Evolutionary conservation across 371 early-diverging fungal genomes (phyloP).

Genomic region (Quaeritorhiza haematococci): DNA sequence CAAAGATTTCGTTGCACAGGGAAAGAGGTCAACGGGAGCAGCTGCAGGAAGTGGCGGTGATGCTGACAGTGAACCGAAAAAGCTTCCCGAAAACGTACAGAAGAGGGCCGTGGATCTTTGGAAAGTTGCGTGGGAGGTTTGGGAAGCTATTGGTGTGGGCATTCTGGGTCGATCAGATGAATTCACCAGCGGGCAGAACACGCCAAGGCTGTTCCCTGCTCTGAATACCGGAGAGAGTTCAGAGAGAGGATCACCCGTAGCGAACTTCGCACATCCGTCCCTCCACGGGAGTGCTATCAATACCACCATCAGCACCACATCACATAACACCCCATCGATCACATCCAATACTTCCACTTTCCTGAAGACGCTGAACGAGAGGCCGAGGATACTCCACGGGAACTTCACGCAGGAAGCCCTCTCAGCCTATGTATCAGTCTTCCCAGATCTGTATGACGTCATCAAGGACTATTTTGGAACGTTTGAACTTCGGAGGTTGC

Average conservation of each 20-base stretch:
- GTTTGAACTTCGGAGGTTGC: conserved; percentile 49
- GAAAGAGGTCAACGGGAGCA: conserved; percentile 7
- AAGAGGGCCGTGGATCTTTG: conserved; percentile 42
- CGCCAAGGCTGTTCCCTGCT: not conserved
- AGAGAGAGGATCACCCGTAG: not conserved
- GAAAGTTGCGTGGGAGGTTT: conserved; percentile 69
- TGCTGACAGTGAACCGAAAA: conserved; percentile 17
- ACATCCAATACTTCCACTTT: too few species aligned
- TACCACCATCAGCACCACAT: too few species aligned
- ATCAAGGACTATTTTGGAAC: conserved; percentile 46
- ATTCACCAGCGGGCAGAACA: too few species aligned
- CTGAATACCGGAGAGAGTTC: not conserved
- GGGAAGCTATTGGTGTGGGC: conserved; percentile 72
- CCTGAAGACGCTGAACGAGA: too few species aligned
- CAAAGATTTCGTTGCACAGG: conserved; percentile 14
- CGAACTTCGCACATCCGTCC: not conserved
- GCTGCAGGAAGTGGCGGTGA: conserved; percentile 5
- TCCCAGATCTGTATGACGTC: conserved; percentile 58
- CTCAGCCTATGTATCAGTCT: conserved; percentile 58
- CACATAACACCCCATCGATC: too few species aligned
- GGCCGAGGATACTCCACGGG: conserved; percentile 26
- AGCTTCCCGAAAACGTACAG: conserved; percentile 22
- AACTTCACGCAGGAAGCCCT: conserved; percentile 76
- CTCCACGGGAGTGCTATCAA: not conserved
- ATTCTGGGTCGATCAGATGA: conserved; percentile 40